A percentile compares a stretch with the other conserved stretches of the same genome.
These are phyloP conservation scores for Colletotrichum siamense DNA, from an alignment of 2,329 filamentous ascomycete genomes.

Conservation along the genomic window DNA sequence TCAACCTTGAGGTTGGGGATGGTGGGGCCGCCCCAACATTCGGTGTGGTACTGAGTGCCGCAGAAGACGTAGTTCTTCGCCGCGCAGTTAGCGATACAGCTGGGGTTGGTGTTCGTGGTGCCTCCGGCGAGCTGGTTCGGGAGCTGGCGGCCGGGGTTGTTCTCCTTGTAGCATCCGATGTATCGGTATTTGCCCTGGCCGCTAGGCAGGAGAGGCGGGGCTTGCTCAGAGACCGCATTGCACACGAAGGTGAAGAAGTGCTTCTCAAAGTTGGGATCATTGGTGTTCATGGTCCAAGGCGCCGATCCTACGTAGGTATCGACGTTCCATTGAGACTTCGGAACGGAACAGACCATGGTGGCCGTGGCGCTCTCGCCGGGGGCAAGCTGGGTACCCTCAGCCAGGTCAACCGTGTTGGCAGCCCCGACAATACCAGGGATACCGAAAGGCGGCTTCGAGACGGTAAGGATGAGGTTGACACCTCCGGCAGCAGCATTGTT, in stretches of 20 bases:
- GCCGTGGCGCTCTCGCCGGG: slow-evolving; percentile 58
- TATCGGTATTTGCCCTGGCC: slow-evolving; percentile 57
- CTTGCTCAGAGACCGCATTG: slow-evolving; percentile 56
- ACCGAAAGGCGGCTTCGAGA: slow-evolving; percentile 67
- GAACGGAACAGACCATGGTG: slow-evolving; percentile 58
- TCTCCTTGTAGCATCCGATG: slow-evolving; percentile 60
- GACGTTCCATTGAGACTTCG: slow-evolving; percentile 62
- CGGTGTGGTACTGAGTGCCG: slow-evolving; percentile 53
- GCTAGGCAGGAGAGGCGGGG: slow-evolving; percentile 48
- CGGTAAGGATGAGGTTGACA: slow-evolving; percentile 57
- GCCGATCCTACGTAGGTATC: slow-evolving; percentile 54
- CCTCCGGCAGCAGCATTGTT: slow-evolving; percentile 53
- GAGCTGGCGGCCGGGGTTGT: slow-evolving; percentile 59
- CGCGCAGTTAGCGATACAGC: slow-evolving; percentile 40
- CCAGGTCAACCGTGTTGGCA: slow-evolving; percentile 61
- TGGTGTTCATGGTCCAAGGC: slow-evolving; percentile 62
- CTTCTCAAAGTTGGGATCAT: slow-evolving; percentile 58
- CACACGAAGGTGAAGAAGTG: slow-evolving; percentile 58
- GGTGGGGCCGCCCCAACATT: slow-evolving; percentile 60
- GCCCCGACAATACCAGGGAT: slow-evolving; percentile 58
- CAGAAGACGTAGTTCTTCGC: slow-evolving; percentile 41
- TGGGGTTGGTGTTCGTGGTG: too few relatives aligned
- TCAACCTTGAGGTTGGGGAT: slow-evolving; percentile 49
- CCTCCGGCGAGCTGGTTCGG: slow-evolving; percentile 20
- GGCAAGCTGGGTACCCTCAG: slow-evolving; percentile 57